Base-by-base conservation (phyloP, 75 land plant genomes). In the Cryptomeria japonica region DNA sequence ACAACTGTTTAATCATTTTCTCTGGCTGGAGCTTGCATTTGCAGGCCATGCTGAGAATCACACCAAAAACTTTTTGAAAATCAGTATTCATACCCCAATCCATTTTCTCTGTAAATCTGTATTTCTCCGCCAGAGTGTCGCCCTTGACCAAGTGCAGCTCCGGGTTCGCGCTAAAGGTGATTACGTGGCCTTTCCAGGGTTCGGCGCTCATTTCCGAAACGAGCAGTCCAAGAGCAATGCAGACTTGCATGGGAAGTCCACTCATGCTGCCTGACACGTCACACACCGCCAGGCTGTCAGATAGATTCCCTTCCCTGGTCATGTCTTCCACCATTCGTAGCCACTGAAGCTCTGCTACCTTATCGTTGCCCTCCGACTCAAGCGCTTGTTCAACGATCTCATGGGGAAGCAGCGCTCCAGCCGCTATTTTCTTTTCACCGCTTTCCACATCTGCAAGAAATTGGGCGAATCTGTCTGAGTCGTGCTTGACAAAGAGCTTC, bases 261-360 rank as follows among this genome's bases (percentile, higher is more conserved):
- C 1, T 0, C 97, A 95, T 95, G 90, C 96, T 95, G 15, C 94
- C 95, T 12, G 96, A 96, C 15, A 95, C 96, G 41, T 95, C 97
- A 83, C 95, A 96, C 10, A 96, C 89, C 12, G 97, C 93, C 42
- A 96, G 22, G 87, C 94, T 91, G 86, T 92, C 92, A 22, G 58
- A 72, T 31, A 93, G 80, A 19, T 77, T 90, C 31, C 96, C 95
- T 55, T 88, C 90, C 84, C 86, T 72, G 37, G 76, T 68, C 58
- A 95, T 25, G 64, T 95, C 96, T 9, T 90, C 87, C 84, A 95
- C 92, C 91, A 95, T 92, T 68, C 94, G 88, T 88, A 85, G 76
- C 96, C 97, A 96, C 91, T 96, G 97, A 51, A 94, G 86, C 86
- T 96, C 97, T 28, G 96, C 95, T 1, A 95, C 94, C 22, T 70